Evolutionary conservation across 163 green algal species (phyloP), one percentile per base, ranked within the genome.

Genomic region (Prototheca cutis): DNA sequence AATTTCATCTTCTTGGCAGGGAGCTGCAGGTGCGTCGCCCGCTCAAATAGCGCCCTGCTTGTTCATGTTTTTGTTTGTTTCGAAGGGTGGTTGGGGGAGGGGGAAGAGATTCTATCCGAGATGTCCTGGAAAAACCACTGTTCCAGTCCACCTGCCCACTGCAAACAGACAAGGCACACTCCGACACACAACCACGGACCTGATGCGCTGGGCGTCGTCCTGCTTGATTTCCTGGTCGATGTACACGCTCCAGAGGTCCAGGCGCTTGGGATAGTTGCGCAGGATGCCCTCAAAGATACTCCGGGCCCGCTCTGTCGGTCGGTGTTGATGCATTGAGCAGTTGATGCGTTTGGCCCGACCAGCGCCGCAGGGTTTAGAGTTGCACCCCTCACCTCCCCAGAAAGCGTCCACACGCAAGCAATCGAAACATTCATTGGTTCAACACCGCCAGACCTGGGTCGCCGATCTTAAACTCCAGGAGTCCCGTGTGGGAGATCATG

Each of bases 1-100:
- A 93, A 90, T 75, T 96, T 97, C 85, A 98, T 97, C 77, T 94
- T 94, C 74, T 93, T 94, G 36, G 89, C 70, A 1, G 85, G 79
- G 63, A 97, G 79, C 8, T 79, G 42, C 59, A 97, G 54, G 67
- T 86, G 81, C 0, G 82, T 95, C 40, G 77, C 86, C 17, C 92
- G 80, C 62, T 96, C 87, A 67, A 98, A 92, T 55, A 98, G 74
- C 4, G 70, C 63, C 2, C 62, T 69, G 72, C 65, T n/a, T n/a
- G n/a, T n/a, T n/a, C n/a, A n/a, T n/a, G n/a, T n/a, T n/a, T n/a
- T n/a, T n/a, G n/a, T n/a, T n/a, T n/a, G n/a, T n/a, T n/a, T n/a
- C n/a, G n/a, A n/a, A n/a, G n/a, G n/a, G n/a, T n/a, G n/a, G n/a
- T n/a, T n/a, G n/a, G n/a, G n/a, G n/a, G n/a, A n/a, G n/a, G n/a